Percentiles rank a stretch among this genome's conserved stretches.
Evolutionary conservation across 805 yeast species (phyloP).

Genomic region (Zygoascus flipseniorum): DNA sequence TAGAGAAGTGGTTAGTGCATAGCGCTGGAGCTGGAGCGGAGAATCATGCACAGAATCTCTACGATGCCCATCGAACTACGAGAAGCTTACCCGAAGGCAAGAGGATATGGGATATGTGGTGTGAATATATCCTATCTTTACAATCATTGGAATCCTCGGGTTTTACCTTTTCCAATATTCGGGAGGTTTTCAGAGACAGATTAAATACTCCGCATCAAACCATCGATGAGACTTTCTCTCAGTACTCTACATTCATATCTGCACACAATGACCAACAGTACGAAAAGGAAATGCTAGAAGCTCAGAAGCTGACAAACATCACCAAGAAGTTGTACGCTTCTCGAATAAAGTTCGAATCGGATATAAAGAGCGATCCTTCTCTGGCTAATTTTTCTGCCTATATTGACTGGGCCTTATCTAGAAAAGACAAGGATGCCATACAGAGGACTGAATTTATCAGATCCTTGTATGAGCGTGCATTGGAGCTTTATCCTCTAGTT

Average conservation of each 20-base stretch:
- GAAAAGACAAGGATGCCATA: slow-evolving; percentile 13
- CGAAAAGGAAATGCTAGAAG: slow-evolving; percentile 20
- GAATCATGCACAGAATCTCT: background rate
- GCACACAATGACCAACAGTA: slow-evolving; percentile 16
- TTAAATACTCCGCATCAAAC: slow-evolving; percentile 20
- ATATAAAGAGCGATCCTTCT: slow-evolving; percentile 5
- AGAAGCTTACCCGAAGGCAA: slow-evolving; percentile 13
- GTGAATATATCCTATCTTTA: slow-evolving; percentile 3
- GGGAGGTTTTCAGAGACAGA: slow-evolving; percentile 17
- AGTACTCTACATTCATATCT: slow-evolving; percentile 23
- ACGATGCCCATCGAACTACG: slow-evolving; percentile 6
- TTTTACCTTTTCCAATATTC: background rate
- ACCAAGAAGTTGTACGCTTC: slow-evolving; percentile 9
- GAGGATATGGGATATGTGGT: slow-evolving; percentile 16
- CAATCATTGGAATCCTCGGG: background rate
- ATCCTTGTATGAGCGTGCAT: slow-evolving; percentile 23
- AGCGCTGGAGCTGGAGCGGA: background rate
- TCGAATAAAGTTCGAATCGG: slow-evolving; percentile 17
- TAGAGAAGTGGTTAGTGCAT: background rate
- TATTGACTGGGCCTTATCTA: slow-evolving; percentile 16
- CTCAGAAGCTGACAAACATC: slow-evolving; percentile 15
- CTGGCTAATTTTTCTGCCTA: slow-evolving; percentile 19
- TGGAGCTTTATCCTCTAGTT: slow-evolving; percentile 7
- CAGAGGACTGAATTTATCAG: slow-evolving; percentile 4
- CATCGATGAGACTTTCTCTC: slow-evolving; percentile 21